These are phyloP conservation scores for Verticillium nubilum DNA, from an alignment of 2,329 filamentous ascomycete genomes.

Conservation along the genomic window DNA sequence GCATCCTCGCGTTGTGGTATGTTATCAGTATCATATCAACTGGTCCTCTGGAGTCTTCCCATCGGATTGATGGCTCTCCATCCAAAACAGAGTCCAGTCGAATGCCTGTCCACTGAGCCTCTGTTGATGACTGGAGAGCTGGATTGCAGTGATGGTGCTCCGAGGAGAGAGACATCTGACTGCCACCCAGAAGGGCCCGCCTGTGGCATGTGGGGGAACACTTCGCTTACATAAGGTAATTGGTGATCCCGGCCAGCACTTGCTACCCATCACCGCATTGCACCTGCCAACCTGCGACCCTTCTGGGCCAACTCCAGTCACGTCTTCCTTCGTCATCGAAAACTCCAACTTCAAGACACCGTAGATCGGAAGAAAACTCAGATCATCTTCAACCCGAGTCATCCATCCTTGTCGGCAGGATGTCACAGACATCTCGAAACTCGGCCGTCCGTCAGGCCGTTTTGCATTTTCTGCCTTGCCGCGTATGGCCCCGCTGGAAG, in stretches of 20 bases:
- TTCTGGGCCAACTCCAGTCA: neutral
- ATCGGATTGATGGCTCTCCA: neutral
- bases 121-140: neutral
- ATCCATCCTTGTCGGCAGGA: slow-evolving; percentile 9
- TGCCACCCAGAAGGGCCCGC: too few species aligned
- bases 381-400: neutral
- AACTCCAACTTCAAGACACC: neutral
- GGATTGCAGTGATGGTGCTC: neutral
- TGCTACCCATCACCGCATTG: neutral
- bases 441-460: slow-evolving; percentile 31
- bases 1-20: neutral
- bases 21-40: neutral
- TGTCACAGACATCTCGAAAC: slow-evolving; percentile 26
- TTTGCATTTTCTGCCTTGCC: slow-evolving; percentile 18
- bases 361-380: neutral
- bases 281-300: neutral
- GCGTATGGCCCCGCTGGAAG: neutral
- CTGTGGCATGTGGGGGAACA: neutral
- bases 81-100: neutral
- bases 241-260: neutral
- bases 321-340: neutral
- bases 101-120: neutral
- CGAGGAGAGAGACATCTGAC: too few species aligned
- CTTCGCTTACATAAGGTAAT: neutral
- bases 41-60: neutral